These are phyloP conservation scores for Xanthoconium stramineum DNA, from an alignment of 768 basidiomycete genomes.

Conservation along the genomic window DNA sequence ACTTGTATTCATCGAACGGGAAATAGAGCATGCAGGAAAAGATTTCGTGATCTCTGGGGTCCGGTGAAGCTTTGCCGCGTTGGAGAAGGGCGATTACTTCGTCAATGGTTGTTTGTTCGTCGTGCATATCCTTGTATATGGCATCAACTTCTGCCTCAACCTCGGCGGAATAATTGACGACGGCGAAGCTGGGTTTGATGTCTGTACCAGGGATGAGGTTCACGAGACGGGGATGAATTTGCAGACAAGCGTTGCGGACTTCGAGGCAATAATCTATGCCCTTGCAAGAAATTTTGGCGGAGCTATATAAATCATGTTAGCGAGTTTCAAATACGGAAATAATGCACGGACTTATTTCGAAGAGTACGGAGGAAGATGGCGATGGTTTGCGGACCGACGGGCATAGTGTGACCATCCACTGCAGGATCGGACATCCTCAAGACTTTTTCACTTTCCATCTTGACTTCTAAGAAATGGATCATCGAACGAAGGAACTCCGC, in stretches of 20 bases:
- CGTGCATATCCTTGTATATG: conserved; percentile 98
- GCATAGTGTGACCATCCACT: conserved; percentile 77
- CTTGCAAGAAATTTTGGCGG: conserved; percentile 67
- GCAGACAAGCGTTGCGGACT: conserved; percentile 88
- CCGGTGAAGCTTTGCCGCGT: conserved; percentile 77
- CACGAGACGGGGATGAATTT: conserved; percentile 96
- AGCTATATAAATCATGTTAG: conserved; percentile 39
- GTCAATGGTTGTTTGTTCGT: conserved; percentile 90
- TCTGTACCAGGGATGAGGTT: conserved; percentile 84
- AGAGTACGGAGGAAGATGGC: conserved; percentile 90
- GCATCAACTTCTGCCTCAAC: conserved; percentile 91
- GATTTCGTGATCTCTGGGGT: conserved; percentile 53
- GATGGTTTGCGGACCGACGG: conserved; percentile 83
- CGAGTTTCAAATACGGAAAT: neutral
- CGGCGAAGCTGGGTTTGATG: conserved; percentile 85
- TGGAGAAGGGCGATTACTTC: conserved; percentile 89
- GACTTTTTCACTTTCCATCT: conserved; percentile 86
- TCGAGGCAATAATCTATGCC: conserved; percentile 87
- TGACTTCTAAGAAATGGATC: conserved; percentile 86
- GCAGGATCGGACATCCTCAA: conserved; percentile 74
- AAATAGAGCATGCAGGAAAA: too few species aligned
- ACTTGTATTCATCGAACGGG: too few species aligned
- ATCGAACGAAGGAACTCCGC: conserved; percentile 84
- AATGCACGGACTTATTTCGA: conserved; percentile 65
- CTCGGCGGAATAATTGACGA: conserved; percentile 83